Conservation (phyloP, 2,329 filamentous ascomycete genomes). For the Thelonectria blattea region DNA sequence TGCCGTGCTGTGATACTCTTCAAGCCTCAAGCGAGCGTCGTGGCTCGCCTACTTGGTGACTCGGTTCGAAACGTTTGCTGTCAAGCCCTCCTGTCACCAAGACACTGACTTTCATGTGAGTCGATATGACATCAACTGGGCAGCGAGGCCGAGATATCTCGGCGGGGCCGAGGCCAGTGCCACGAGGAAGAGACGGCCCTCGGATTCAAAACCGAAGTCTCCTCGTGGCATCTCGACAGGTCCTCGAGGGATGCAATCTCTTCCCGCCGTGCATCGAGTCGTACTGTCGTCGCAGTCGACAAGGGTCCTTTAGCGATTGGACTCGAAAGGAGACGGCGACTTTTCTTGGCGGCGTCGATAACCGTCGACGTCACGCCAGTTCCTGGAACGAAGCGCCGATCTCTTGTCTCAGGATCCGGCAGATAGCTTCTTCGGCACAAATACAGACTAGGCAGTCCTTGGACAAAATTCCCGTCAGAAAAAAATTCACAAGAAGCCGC, state of each 20-base stretch:
- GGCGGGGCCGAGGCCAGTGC: not conserved
- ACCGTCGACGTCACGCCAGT: conserved; percentile 21
- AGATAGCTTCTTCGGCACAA: conserved; percentile 12
- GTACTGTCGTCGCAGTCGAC: conserved; percentile 9
- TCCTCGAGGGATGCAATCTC: conserved; percentile 10
- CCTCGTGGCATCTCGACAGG: conserved; percentile 2
- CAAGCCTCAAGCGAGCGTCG: conserved; percentile 2
- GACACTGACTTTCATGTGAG: not conserved
- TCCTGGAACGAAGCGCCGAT: conserved; percentile 18
- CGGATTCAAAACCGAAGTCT: conserved; percentile 1
- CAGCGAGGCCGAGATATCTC: not conserved
- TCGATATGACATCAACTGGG: conserved; percentile 6
- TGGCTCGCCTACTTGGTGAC: not conserved
- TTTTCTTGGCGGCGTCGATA: conserved; percentile 16
- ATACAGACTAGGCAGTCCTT: conserved; percentile 10
- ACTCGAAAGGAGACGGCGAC: not conserved
- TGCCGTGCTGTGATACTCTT: not conserved
- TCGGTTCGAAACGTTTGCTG: not conserved
- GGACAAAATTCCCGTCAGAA: conserved; percentile 6
- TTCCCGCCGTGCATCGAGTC: conserved; percentile 1
- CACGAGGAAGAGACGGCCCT: conserved; percentile 5
- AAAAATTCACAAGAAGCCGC: conserved; percentile 22
- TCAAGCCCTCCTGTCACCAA: conserved; percentile 3
- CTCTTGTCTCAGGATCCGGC: conserved; percentile 24
- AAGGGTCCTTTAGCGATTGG: conserved; percentile 13